Conservation (phyloP, 345 rosid genomes). For the Eutrema heterophyllum region DNA sequence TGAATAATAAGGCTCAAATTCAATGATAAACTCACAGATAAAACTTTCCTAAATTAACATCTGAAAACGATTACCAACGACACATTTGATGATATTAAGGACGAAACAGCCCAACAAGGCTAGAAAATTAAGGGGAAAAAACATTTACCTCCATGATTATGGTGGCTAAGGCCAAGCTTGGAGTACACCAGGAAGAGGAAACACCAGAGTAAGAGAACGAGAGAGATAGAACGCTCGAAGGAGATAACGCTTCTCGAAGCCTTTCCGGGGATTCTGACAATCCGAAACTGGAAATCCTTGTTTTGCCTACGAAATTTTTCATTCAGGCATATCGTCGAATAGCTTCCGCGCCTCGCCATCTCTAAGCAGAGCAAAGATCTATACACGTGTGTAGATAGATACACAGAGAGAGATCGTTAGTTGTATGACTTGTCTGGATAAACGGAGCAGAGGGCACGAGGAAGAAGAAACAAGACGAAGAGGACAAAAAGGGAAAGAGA, state of each 20-base stretch:
- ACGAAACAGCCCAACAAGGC: not conserved
- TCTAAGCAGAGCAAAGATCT: not conserved
- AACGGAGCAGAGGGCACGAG: slow-evolving; percentile 12
- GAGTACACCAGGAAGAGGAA: slow-evolving; percentile 56
- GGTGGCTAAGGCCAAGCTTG: slow-evolving; percentile 68
- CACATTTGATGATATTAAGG: not conserved
- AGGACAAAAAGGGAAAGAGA: not conserved
- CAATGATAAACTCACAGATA: not conserved
- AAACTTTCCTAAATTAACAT: slow-evolving; percentile 11
- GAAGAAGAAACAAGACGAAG: not conserved
- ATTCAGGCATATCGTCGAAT: slow-evolving; percentile 33
- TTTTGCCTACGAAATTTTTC: slow-evolving; percentile 19
- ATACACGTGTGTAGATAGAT: not conserved
- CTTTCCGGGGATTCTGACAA: slow-evolving; percentile 1
- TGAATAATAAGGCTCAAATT: not conserved
- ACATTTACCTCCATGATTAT: slow-evolving; percentile 48
- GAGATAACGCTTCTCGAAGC: slow-evolving; percentile 7
- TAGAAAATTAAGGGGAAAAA: not conserved
- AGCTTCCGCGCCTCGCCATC: slow-evolving; percentile 18
- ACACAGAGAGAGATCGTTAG: not conserved
- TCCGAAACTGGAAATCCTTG: slow-evolving; percentile 5
- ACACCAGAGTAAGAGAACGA: slow-evolving; percentile 61
- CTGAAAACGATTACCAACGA: not conserved
- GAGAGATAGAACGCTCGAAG: slow-evolving; percentile 49
- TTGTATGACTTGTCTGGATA: slow-evolving; percentile 4